These are phyloP conservation scores for Phytophthora hybrid DNA, from an alignment of 352 stramenopile species.

Conservation along the genomic window DNA sequence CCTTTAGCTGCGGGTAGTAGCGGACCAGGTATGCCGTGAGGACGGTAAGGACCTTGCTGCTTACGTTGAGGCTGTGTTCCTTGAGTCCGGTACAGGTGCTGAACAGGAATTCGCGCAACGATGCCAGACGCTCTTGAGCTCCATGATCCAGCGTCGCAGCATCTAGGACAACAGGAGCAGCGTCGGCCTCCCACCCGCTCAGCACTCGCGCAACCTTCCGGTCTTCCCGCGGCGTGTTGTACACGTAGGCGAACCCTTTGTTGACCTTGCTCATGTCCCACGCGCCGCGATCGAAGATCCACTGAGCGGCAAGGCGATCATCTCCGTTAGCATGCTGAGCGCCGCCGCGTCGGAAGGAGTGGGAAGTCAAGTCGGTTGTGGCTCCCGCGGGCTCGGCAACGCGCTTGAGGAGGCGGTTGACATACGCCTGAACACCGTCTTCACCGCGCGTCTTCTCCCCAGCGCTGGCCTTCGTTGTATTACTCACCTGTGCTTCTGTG, in stretches of 20 bases:
- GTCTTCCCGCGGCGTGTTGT: conserved; percentile 13
- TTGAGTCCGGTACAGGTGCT: conserved; percentile 10
- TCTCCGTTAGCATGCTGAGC: conserved; percentile 38
- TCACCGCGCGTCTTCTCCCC: neutral
- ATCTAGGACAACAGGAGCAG: conserved; percentile 4
- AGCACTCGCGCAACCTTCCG: conserved; percentile 11
- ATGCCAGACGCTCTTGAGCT: conserved; percentile 6
- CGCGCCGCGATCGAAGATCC: conserved; percentile 41
- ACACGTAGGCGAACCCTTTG: conserved; percentile 41
- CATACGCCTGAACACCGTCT: neutral
- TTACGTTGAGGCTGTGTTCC: conserved; percentile 14
- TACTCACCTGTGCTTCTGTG: neutral
- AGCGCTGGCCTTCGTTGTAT: neutral
- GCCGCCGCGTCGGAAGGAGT: conserved; percentile 37
- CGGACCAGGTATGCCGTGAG: conserved; percentile 21
- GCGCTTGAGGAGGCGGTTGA: conserved; percentile 28
- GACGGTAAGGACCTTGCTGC: conserved; percentile 18
- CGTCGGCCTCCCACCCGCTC: conserved; percentile 24
- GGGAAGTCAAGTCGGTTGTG: conserved; percentile 27
- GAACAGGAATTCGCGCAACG: conserved; percentile 17
- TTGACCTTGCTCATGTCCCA: conserved; percentile 44
- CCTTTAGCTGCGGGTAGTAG: conserved; percentile 20
- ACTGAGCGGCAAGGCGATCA: conserved; percentile 25
- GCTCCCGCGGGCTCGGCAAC: conserved; percentile 9
- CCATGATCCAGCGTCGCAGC: conserved; percentile 8